Evolutionary conservation across 257 asterid genomes (phyloP), one percentile per base, ranked within the genome.

Genomic region (Przewalskia tangutica): DNA sequence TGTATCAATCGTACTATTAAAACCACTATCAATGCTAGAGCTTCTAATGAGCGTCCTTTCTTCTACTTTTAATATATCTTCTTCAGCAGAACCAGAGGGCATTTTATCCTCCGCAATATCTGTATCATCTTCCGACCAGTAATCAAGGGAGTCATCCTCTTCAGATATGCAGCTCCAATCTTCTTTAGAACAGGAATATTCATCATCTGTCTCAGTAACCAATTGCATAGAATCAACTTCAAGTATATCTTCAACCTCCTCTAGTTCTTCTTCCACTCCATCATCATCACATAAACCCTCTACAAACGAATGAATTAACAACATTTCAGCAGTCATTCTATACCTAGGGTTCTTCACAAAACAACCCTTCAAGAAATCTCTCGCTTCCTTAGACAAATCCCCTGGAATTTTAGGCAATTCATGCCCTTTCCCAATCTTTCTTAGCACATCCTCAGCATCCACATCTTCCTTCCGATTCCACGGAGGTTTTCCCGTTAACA

Each of bases 311-410:
- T 95, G 98, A 85, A 83, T 81, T 87, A 95, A 76, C 79, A 95
- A 81, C 98, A 95, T 90, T 50, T 91, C 97, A n/a, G 97, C 92
- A 0, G 98, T 95, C 86, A 91, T 85, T 82, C 98, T 89, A 66
- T 84, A 93, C 88, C 67, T 84, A 0, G 91, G 51, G 20, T 91
- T 92, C 92, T 91, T 91, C 51, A 90, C 98, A 68, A 95, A 93
- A 81, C 98, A 95, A 8, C 97, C 89, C 82, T 95, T 93, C 0
- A 95, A 87, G 81, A 95, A 95, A 83, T 82, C 89, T 88, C 50
- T 89, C 0, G 95, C 98, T 85, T 89, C 95, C 83, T 89, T 89
- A 0, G 98, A 91, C 11, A 95, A 14, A 71, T 84, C 84, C 12
- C 71, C 59, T 0, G 93, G 97, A 34, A 93, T 87, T 46, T 27